phyloP scores from a whole-genome alignment of 352 stramenopile genomes.

The Phytophthora hybrid region DNA sequence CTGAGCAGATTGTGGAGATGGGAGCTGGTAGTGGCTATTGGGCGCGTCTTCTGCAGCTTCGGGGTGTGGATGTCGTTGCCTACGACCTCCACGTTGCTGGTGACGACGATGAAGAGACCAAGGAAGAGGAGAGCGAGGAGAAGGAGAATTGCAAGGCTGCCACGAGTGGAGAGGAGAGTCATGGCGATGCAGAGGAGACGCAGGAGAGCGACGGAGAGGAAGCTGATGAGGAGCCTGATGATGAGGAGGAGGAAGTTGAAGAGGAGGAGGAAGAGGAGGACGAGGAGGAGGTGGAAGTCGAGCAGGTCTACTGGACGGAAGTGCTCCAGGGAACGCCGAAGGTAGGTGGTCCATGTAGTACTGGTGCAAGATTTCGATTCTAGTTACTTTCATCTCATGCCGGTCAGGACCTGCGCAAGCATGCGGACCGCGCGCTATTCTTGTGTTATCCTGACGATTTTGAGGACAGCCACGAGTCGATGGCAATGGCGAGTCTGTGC shows the following conservation, averaged over 20 bases:
- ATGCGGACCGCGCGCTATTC: slow-evolving; percentile 89
- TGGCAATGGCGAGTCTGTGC: slow-evolving; percentile 91
- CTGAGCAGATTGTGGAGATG: slow-evolving; percentile 89
- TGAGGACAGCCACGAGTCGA: slow-evolving; percentile 86
- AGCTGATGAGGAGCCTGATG: slow-evolving; percentile 36
- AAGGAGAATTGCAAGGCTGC: slow-evolving; percentile 29
- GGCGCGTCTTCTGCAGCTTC: slow-evolving; percentile 75
- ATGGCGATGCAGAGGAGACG: slow-evolving; percentile 38
- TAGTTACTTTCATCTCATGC: background rate
- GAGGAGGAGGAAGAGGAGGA: slow-evolving; percentile 43
- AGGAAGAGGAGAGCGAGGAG: slow-evolving; percentile 27
- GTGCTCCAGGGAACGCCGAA: slow-evolving; percentile 77
- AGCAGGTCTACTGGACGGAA: slow-evolving; percentile 90
- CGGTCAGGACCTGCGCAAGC: slow-evolving; percentile 66
- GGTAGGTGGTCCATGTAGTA: slow-evolving; percentile 31
- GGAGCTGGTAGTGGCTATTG: slow-evolving; percentile 93
- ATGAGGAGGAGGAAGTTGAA: slow-evolving; percentile 30
- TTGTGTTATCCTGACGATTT: slow-evolving; percentile 96
- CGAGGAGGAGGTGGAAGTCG: slow-evolving; percentile 78
- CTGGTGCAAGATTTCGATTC: background rate
- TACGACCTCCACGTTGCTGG: slow-evolving; percentile 87
- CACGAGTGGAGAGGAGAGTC: slow-evolving; percentile 46
- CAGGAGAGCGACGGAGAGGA: slow-evolving; percentile 40
- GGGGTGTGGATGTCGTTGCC: slow-evolving; percentile 85
- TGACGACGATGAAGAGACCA: slow-evolving; percentile 49